phyloP scores from a whole-genome alignment of 1,139 yeast species.

The Yamadazyma triangularis region DNA sequence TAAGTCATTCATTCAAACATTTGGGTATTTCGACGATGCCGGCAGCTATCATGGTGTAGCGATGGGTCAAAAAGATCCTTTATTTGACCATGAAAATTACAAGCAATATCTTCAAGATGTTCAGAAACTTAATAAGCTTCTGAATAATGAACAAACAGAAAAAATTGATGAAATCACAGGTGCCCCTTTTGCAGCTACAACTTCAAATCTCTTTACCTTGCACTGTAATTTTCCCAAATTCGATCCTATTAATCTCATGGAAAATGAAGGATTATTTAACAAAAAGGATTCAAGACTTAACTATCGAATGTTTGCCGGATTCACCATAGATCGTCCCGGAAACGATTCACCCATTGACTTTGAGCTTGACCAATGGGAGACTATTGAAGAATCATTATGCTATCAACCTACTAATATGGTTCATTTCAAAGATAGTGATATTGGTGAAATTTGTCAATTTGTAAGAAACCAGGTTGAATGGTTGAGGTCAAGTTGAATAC shows the following conservation, averaged over 20 bases:
- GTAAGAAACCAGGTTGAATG: slow-evolving; percentile 25
- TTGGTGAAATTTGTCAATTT: slow-evolving; percentile 23
- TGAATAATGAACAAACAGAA: slow-evolving; percentile 18
- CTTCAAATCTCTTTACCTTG: slow-evolving; percentile 23
- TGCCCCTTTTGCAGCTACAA: slow-evolving; percentile 13
- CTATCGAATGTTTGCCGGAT: slow-evolving; percentile 26
- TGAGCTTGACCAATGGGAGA: slow-evolving; percentile 33
- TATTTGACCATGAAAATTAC: slow-evolving; percentile 20
- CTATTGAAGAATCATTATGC: slow-evolving; percentile 26
- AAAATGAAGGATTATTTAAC: slow-evolving; percentile 25
- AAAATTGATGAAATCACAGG: slow-evolving; percentile 14
- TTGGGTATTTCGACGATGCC: slow-evolving; percentile 25
- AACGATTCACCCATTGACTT: slow-evolving; percentile 21
- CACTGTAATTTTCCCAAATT: slow-evolving; percentile 40
- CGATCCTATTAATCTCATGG: slow-evolving; percentile 27
- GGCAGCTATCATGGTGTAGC: slow-evolving; percentile 32
- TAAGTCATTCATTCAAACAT: slow-evolving; percentile 27
- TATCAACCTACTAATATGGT: slow-evolving; percentile 17
- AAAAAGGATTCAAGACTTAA: slow-evolving; percentile 20
- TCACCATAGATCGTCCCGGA: slow-evolving; percentile 17
- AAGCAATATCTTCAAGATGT: slow-evolving; percentile 5
- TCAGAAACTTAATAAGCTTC: slow-evolving; percentile 2
- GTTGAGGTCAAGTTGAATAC: no score
- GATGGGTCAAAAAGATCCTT: slow-evolving; percentile 37
- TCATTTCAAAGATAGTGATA: slow-evolving; percentile 21